Base-by-base conservation (phyloP, 176 grass and related monocot genomes). In the Musa troglodytarum region DNA sequence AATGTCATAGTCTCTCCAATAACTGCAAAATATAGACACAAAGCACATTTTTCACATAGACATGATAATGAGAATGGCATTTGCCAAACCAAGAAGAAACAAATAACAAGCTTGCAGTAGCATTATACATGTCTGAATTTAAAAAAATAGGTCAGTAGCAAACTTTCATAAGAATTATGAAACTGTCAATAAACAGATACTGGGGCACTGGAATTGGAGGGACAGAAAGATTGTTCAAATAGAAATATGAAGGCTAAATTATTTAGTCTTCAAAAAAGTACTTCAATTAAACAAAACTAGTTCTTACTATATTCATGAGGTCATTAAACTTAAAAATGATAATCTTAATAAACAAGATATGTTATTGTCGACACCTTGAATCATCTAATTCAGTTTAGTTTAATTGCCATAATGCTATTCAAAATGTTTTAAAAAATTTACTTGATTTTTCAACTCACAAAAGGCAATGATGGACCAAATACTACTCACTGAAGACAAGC, bases 1-100 rank as follows among this genome's bases (percentile, higher is more conserved):
- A 98, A 98, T 49, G 94, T 98, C 78, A 97, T 77, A 20, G 88
- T 89, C 84, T 98, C 94, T 84, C 94, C 94, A 82, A 98, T 86
- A 87, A 93, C 94, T 98, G 69, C 76, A 93, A 69, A 24, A 70
- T 52, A 86, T 59, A 58, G 11, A 61, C 19, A 23, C 13, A 17
- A 25, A 56, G 13, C 52, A 57, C 11, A 17, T 29, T 74, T 29
- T 3, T 55, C 21, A 57, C 2, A 56, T 26, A 70, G 5, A 50
- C 67, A 70, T 70, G 9, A 24, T 2, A 43, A 65, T 1, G 0
- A 25, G 1, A 65, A 28, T 26, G 11, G 26, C 3, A 65, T 12
- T 21, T 62, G 2, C 6, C 4, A 43, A 6, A 5, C 34, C 4
- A 6, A 6, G 34, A 43, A 43, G 34, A 43, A 43, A 43, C 26